A percentile compares a stretch with the other conserved stretches of the same genome.
Conservation (phyloP, 164 flowering plant species). For the Saururus chinensis region DNA sequence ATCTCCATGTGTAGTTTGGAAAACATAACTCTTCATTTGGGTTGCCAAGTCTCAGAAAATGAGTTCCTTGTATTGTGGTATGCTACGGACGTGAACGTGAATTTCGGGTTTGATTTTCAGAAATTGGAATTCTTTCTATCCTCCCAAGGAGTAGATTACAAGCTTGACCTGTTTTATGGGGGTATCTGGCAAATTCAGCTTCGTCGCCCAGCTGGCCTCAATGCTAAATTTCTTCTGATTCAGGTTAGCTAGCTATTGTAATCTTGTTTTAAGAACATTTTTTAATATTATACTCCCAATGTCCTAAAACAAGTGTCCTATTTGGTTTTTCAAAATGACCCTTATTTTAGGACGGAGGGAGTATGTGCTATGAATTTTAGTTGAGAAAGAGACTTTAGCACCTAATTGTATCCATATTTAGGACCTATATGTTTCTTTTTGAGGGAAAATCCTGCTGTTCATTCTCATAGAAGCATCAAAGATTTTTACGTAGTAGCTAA, state of each 20-base stretch:
- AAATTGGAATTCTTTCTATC: constrained; percentile 16
- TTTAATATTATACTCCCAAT: too few species aligned
- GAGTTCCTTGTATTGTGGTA: constrained; percentile 36
- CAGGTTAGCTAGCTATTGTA: constrained; percentile 36
- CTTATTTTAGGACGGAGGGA: too few species aligned
- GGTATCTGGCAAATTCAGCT: constrained; percentile 63
- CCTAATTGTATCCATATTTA: too few species aligned
- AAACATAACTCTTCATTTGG: constrained; percentile 31
- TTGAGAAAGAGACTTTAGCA: too few species aligned
- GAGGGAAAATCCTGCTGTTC: too few species aligned
- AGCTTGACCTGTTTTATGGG: constrained; percentile 43
- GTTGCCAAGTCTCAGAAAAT: constrained; percentile 49
- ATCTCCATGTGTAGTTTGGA: constrained; percentile 24
- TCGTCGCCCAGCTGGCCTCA: constrained; percentile 24
- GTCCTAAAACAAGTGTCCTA: too few species aligned
- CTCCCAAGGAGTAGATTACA: constrained; percentile 6
- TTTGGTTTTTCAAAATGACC: too few species aligned
- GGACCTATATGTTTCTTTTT: too few species aligned
- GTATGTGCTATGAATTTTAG: too few species aligned
- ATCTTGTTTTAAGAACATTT: neutral
- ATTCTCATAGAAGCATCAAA: too few species aligned
- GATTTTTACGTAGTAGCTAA: too few species aligned
- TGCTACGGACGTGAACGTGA: constrained; percentile 20
- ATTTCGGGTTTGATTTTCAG: constrained; percentile 32
- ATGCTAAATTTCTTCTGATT: constrained; percentile 40